phyloP scores from a whole-genome alignment of 2,329 filamentous ascomycete genomes.

The Diaporthe velutina region DNA sequence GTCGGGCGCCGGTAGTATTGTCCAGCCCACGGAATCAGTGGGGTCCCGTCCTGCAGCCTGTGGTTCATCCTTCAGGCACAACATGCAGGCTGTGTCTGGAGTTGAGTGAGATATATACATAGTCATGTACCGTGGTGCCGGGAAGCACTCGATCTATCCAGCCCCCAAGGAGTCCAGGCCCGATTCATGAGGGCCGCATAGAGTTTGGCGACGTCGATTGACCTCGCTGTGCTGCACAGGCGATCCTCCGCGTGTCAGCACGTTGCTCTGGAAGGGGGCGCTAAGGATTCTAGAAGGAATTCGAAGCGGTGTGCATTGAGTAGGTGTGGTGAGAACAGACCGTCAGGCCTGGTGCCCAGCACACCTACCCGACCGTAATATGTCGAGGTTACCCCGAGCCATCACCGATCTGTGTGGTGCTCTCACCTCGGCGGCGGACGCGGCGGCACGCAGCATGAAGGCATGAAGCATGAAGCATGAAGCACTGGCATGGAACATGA shows the following conservation, averaged over 20 bases:
- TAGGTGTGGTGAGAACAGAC: slow-evolving; percentile 16
- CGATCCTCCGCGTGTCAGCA: slow-evolving; percentile 28
- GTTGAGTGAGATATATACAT: background rate
- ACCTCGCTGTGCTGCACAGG: slow-evolving; percentile 14
- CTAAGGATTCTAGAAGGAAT: slow-evolving; percentile 31
- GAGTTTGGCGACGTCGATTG: slow-evolving; percentile 28
- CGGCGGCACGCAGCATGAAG: background rate
- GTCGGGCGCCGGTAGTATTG: background rate
- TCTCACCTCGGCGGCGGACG: slow-evolving; percentile 1
- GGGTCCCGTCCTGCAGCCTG: slow-evolving; percentile 4
- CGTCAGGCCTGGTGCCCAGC: background rate
- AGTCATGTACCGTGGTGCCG: background rate
- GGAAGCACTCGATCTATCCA: background rate
- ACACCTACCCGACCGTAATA: background rate
- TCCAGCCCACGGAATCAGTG: slow-evolving; percentile 5
- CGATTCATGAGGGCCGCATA: slow-evolving; percentile 10
- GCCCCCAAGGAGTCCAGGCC: slow-evolving; percentile 28
- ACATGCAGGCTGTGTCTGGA: background rate
- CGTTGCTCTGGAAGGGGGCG: slow-evolving; percentile 1
- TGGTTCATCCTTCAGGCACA: slow-evolving; percentile 1
- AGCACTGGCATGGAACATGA: background rate
- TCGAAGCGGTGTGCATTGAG: slow-evolving; percentile 20
- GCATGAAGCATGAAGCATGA: background rate
- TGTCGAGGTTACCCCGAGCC: slow-evolving; percentile 3
- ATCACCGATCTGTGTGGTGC: background rate